Evolutionary conservation across 441 rosid species (phyloP).

Genomic region (Bruguiera hainesii): DNA sequence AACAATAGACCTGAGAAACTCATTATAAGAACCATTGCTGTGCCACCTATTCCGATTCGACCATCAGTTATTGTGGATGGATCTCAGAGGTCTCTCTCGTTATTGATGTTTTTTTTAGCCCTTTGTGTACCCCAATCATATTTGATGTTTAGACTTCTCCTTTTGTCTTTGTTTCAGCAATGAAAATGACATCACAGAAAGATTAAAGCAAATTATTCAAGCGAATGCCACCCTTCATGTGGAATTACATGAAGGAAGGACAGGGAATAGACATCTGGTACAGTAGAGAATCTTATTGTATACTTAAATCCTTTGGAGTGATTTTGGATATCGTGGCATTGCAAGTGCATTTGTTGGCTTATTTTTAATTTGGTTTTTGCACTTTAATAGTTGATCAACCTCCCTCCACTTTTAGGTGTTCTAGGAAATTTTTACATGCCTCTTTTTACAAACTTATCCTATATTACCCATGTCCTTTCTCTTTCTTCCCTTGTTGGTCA

Average conservation of each 20-base stretch:
- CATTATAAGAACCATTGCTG: slow-evolving; percentile 62
- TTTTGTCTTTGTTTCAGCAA: slow-evolving; percentile 56
- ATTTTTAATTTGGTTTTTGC: not conserved
- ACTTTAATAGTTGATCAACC: not conserved
- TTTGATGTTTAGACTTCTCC: slow-evolving; percentile 15
- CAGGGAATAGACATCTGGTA: slow-evolving; percentile 51
- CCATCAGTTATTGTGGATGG: slow-evolving; percentile 88
- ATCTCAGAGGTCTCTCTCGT: slow-evolving; percentile 54
- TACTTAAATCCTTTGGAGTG: not conserved
- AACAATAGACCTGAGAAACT: slow-evolving; percentile 86
- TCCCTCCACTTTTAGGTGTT: no score
- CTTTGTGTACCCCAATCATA: slow-evolving; percentile 5
- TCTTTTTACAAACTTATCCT: no score
- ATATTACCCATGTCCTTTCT: no score
- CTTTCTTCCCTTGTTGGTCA: no score
- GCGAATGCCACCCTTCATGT: slow-evolving; percentile 59
- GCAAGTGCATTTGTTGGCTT: not conserved
- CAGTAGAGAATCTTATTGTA: slow-evolving; percentile 1
- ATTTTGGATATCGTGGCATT: not conserved
- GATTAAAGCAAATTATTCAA: slow-evolving; percentile 69
- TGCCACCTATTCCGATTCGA: slow-evolving; percentile 90
- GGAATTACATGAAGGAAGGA: slow-evolving; percentile 49
- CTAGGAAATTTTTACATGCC: no score
- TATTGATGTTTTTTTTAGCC: slow-evolving; percentile 12
- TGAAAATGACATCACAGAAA: slow-evolving; percentile 90